Base-by-base conservation (phyloP, 164 flowering plant species). In the Buxus sempervirens region DNA sequence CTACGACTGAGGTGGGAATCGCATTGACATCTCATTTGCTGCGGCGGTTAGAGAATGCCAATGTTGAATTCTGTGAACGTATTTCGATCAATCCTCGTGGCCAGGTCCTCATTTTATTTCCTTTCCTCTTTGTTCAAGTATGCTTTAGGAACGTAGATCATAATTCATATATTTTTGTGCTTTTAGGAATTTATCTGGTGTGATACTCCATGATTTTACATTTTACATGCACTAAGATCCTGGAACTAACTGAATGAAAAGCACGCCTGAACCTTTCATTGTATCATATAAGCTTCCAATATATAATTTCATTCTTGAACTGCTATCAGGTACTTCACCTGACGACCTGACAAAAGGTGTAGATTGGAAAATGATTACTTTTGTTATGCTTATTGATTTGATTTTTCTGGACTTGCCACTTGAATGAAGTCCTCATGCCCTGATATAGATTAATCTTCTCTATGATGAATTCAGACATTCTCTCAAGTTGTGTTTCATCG, bases 41-140 rank as follows among this genome's bases (percentile, higher is more conserved):
- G 7, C 82, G 90, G 79, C 81, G 84, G 24, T 77, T 70, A 70
- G 96, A 91, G 76, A 78, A 85, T 82, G 98, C 98, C 63, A 68
- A 80, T 65, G 83, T 95, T 59, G 98, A 95, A 75, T 61, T 73
- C 54, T 95, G 96, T 79, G 91, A 86, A 68, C 90, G 96, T 42
- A 83, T 95, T 53, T 95, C 98, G 5, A 86, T 95, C 63, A 76
- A 73, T 56, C 97, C 98, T 69, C 97, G 96, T 70, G 96, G 96
- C 70, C 84, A 88, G 96, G 98, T 93, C 41, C 21, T 38, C 60
- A 41, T 71, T 64, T 70, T 66, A n/a, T 67, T 70, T 67, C 61
- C 60, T 42, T 58, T 13, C 16, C 58, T 19, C 28, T 9, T 70
- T 8, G 7, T n/a, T 42, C 48, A 32, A 28, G n/a, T 19, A 24